These are phyloP conservation scores for Monosporozyma aerobia DNA, from an alignment of 805 yeast species.

Conservation along the genomic window DNA sequence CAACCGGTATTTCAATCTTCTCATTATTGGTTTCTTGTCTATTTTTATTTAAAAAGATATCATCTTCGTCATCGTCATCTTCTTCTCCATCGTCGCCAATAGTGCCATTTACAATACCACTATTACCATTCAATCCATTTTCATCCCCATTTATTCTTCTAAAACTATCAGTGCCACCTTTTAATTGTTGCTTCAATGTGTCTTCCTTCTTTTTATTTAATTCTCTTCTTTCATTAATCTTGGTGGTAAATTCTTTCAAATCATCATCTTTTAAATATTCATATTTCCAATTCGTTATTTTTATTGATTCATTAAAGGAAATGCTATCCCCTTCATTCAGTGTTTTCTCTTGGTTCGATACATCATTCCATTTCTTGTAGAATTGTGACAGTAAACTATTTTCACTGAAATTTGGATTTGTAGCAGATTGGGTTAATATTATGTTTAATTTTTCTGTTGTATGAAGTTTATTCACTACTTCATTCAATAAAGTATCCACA, in stretches of 20 bases:
- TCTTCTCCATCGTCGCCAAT: slow-evolving; percentile 11
- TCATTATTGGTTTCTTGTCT: slow-evolving; percentile 1
- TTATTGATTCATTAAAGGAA: slow-evolving; percentile 35
- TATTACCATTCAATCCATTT: not conserved
- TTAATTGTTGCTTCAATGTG: slow-evolving; percentile 25
- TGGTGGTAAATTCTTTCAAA: slow-evolving; percentile 38
- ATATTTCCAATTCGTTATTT: slow-evolving; percentile 35
- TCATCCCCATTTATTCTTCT: not conserved
- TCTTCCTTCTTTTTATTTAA: slow-evolving; percentile 28
- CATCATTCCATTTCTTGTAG: slow-evolving; percentile 40
- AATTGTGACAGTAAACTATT: slow-evolving; percentile 6
- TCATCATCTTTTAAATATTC: slow-evolving; percentile 44
- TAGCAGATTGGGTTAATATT: slow-evolving; percentile 42
- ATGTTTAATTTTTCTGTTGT: slow-evolving; percentile 58
- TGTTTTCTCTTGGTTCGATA: slow-evolving; percentile 31
- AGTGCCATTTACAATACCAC: not conserved
- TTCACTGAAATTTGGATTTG: slow-evolving; percentile 13
- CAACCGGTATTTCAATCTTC: slow-evolving; percentile 21
- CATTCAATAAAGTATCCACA: slow-evolving; percentile 52
- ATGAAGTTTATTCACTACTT: slow-evolving; percentile 47
- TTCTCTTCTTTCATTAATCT: slow-evolving; percentile 39
- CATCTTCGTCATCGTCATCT: slow-evolving; percentile 26
- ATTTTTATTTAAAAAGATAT: slow-evolving; percentile 16
- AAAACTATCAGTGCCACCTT: slow-evolving; percentile 4
- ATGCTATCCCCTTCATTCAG: slow-evolving; percentile 57